Evolutionary conservation across 1,284 basidiomycete genomes (phyloP), one percentile per base, ranked within the genome.

Genomic region (Rhodotorula sp.): DNA sequence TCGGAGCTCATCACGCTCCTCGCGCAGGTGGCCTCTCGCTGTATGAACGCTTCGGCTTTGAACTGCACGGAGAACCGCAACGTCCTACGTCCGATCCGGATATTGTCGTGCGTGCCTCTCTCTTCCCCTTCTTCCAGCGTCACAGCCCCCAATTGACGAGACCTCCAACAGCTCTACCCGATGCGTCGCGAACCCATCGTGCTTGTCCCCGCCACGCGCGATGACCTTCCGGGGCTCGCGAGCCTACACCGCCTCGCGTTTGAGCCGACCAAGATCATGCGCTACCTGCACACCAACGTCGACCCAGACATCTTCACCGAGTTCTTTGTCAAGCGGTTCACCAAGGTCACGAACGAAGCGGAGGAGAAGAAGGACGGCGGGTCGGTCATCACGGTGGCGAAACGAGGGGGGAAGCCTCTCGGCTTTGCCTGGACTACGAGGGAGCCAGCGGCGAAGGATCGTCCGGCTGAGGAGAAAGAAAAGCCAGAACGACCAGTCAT

Each of bases 341-440:
- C 26, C 8, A 26, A 26, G 54, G 8, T 28, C 23, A 31, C 45
- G 26, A 45, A 64, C 5, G 50, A 59, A 28, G 26, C 23, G n/a
- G 55, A 31, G 14, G 45, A 54, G 49, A 59, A 64, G 67, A 28
- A 31, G 26, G 58, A 60, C 6, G 56, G 50, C 50, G 21, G 19
- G 23, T 52, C 50, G 26, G 54, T 55, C 54, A 16, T 64, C 23
- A 43, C 55, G 3, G 58, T 69, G 12, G 67, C 67, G 6, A 31
- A 43, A 19, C 49, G 62, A 14, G 67, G 67, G 19, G 47, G 61
- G 10, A 38, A 61, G 45, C 49, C 64, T 6, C 28, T 68, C 57
- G 67, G 62, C 4, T 61, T 61, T 43, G 57, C 67, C 4, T 34
- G 66, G 47, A 49, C 18, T 52, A 59, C 28, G 19, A n/a, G 21